A percentile compares a stretch with the other conserved stretches of the same genome.
These are phyloP conservation scores for Rhynchospora breviuscula DNA, from an alignment of 176 grass and related monocot species.

Conservation along the genomic window DNA sequence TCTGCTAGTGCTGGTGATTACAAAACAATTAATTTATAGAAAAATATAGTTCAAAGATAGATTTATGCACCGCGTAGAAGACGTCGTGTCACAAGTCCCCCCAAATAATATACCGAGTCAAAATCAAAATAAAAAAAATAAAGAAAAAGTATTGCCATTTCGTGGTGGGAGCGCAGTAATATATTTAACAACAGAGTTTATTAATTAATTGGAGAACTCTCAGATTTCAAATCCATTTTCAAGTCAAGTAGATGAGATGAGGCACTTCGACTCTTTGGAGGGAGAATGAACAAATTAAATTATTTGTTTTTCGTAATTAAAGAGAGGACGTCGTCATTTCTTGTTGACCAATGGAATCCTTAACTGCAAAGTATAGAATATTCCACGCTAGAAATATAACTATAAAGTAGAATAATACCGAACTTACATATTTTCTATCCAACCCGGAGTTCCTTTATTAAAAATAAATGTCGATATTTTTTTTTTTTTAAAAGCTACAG, in stretches of 20 bases:
- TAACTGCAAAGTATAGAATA: not conserved
- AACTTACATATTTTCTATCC: not conserved
- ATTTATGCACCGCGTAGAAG: no score
- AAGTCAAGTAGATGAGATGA: not conserved
- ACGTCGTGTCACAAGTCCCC: no score
- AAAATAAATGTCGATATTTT: not conserved
- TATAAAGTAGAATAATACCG: not conserved
- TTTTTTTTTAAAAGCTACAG: no score
- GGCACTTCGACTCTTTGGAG: not conserved
- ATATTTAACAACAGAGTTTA: not conserved
- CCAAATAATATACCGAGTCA: no score
- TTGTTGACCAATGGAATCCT: not conserved
- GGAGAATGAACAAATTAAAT: not conserved
- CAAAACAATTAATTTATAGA: no score
- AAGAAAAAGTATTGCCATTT: no score
- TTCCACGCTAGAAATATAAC: not conserved
- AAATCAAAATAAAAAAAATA: no score
- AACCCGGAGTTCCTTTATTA: not conserved
- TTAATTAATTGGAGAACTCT: not conserved
- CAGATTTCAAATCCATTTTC: not conserved
- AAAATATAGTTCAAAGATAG: no score
- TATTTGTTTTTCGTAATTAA: not conserved
- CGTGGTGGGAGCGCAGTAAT: no score
- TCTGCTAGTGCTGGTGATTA: no score
- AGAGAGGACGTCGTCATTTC: not conserved